Evolutionary conservation across 1,139 yeast genomes (phyloP).

Genomic region (Starmera stellimalicola): DNA sequence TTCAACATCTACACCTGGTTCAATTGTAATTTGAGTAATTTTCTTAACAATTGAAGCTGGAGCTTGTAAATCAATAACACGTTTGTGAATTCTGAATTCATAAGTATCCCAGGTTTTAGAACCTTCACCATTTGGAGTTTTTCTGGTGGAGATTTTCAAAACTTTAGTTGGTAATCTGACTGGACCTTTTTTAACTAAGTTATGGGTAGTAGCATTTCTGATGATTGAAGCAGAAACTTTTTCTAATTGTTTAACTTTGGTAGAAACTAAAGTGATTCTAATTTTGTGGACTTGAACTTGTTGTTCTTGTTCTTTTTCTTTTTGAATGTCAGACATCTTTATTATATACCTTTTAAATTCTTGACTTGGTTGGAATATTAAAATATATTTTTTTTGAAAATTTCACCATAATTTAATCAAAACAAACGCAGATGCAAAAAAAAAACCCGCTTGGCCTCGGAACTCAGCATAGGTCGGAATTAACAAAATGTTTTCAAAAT

Average conservation of each 20-base stretch:
- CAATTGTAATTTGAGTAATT: conserved; percentile 93
- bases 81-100: conserved; percentile 99
- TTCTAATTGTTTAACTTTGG: conserved; percentile 98
- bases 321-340: conserved; percentile 72
- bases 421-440: no score
- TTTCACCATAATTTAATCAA: no score
- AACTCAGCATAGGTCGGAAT: no score
- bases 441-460: no score
- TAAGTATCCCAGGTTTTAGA: conserved; percentile 99
- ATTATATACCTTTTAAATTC: conserved; percentile 30
- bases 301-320: conserved; percentile 81
- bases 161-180: conserved; percentile 99
- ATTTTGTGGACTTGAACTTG: conserved; percentile 89
- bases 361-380: conserved; percentile 16
- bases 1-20: conserved; percentile 59
- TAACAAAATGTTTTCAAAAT: no score
- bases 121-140: conserved; percentile 99
- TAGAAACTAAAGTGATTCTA: conserved; percentile 98
- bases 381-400: not conserved
- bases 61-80: conserved; percentile 97
- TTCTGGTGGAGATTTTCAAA: conserved; percentile 98
- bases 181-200: conserved; percentile 93
- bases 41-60: conserved; percentile 91
- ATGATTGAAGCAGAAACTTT: conserved; percentile 84
- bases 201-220: conserved; percentile 75